A percentile compares a stretch with the other conserved stretches of the same genome.
Conservation (phyloP, 2,329 filamentous ascomycete species). For the Spiromastix sp. region DNA sequence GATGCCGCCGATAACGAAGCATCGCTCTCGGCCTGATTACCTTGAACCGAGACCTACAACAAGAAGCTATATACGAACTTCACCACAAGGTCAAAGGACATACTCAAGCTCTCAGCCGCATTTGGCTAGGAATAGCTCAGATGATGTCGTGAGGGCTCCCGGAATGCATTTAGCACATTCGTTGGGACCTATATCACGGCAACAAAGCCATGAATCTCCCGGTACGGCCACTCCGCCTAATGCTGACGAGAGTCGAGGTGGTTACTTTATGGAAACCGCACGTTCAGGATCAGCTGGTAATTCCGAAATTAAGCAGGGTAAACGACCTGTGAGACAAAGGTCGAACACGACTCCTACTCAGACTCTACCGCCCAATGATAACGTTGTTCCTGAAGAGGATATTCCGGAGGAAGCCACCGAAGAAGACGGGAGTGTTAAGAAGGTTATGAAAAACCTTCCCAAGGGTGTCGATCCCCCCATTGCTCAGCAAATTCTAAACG, state of each 20-base stretch:
- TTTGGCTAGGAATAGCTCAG: neutral
- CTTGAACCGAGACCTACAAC: too few species aligned
- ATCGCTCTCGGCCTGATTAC: too few species aligned
- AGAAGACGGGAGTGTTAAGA: conserved; percentile 47
- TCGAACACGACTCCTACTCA: conserved; percentile 8
- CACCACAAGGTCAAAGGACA: too few species aligned
- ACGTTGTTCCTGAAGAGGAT: conserved; percentile 28
- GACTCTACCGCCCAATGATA: neutral
- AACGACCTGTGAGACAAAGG: conserved; percentile 25
- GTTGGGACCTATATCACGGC: neutral
- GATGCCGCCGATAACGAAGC: too few species aligned
- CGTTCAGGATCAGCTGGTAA: too few species aligned
- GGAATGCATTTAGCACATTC: neutral
- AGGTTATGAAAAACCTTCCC: conserved; percentile 67
- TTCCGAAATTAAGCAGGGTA: conserved; percentile 8
- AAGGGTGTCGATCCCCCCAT: conserved; percentile 70
- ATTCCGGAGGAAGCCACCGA: conserved; percentile 30
- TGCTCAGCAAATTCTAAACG: conserved; percentile 87
- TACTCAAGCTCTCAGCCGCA: conserved; percentile 1
- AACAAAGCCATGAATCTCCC: neutral
- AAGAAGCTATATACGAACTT: too few species aligned
- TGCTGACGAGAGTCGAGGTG: too few species aligned
- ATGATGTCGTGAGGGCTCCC: neutral
- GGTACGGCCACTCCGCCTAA: too few species aligned
- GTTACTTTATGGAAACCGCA: too few species aligned